A percentile compares a stretch with the other conserved stretches of the same genome.
These are phyloP conservation scores for Senna siamea DNA, from an alignment of 306 rosid genomes.

Conservation along the genomic window DNA sequence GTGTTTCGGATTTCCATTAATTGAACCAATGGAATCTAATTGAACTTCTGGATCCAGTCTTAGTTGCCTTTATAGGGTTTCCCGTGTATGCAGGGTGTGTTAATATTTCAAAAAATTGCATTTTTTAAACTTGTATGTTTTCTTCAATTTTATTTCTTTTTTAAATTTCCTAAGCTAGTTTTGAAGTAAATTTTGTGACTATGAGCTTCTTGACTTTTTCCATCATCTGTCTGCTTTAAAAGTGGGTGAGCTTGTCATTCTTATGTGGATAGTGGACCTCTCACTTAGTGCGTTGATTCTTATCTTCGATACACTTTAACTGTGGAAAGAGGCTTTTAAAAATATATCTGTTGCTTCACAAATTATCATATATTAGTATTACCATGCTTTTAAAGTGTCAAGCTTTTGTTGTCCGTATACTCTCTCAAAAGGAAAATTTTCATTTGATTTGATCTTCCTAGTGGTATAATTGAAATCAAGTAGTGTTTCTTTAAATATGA, in stretches of 20 bases:
- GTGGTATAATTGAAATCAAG: not conserved
- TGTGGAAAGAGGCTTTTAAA: conserved; percentile 31
- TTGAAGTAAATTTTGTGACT: conserved; percentile 30
- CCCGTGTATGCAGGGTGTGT: not conserved
- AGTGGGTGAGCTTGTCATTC: conserved; percentile 43
- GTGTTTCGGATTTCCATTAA: not conserved
- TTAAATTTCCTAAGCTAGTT: no score
- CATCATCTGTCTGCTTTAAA: conserved; percentile 38
- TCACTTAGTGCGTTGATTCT: conserved; percentile 42
- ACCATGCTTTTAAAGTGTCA: conserved; percentile 34
- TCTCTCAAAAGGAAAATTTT: not conserved
- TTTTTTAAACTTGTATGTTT: no score
- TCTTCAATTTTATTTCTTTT: conserved; percentile 19
- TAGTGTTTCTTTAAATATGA: not conserved
- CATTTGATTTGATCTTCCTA: not conserved
- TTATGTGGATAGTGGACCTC: conserved; percentile 43
- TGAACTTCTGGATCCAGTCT: not conserved
- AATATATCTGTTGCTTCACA: conserved; percentile 33
- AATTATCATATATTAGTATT: conserved; percentile 34
- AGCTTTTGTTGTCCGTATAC: not conserved
- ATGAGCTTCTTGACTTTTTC: conserved; percentile 35
- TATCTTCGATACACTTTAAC: conserved; percentile 32
- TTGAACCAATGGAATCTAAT: conserved; percentile 8
- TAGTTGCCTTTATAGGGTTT: not conserved
- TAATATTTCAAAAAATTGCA: conserved; percentile 8